Percentiles rank a stretch among this genome's conserved stretches.
Evolutionary conservation across 164 flowering plant species (phyloP).

Genomic region (Akebia trifoliata): DNA sequence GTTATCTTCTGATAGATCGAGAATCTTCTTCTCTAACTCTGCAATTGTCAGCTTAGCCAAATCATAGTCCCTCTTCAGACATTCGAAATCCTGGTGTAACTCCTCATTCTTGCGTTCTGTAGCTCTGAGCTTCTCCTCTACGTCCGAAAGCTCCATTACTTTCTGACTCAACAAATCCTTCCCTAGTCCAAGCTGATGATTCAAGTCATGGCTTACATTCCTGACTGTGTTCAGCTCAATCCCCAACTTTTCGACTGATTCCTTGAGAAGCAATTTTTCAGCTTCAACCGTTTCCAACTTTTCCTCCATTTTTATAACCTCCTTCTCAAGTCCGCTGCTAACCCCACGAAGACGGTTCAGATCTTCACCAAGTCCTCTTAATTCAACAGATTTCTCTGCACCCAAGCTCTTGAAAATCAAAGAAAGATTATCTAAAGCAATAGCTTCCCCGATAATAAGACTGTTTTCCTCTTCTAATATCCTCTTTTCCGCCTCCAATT

Average conservation of each 20-base stretch:
- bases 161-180: constrained; percentile 39
- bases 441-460: constrained; percentile 36
- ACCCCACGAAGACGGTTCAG: constrained; percentile 30
- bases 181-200: constrained; percentile 28
- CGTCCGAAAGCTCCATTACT: constrained; percentile 39
- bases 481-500: constrained; percentile 5
- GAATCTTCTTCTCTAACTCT: constrained; percentile 33
- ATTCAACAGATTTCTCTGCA: constrained; percentile 43
- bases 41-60: constrained; percentile 25
- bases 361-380: constrained; percentile 34
- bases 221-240: constrained; percentile 35
- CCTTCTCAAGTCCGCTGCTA: constrained; percentile 35
- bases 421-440: constrained; percentile 40
- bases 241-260: constrained; percentile 37
- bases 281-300: constrained; percentile 34
- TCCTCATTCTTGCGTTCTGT: constrained; percentile 31
- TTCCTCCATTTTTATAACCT: constrained; percentile 25
- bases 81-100: constrained; percentile 34
- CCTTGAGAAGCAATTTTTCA: constrained; percentile 44
- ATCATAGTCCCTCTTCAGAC: constrained; percentile 35
- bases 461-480: constrained; percentile 33
- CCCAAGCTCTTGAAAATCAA: constrained; percentile 40
- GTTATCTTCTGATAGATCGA: constrained; percentile 29
- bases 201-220: constrained; percentile 34
- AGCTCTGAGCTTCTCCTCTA: constrained; percentile 38